Percentiles rank a stretch among this genome's conserved stretches.
Conservation (phyloP, 345 rosid species). For the Clarkia xantiana region DNA sequence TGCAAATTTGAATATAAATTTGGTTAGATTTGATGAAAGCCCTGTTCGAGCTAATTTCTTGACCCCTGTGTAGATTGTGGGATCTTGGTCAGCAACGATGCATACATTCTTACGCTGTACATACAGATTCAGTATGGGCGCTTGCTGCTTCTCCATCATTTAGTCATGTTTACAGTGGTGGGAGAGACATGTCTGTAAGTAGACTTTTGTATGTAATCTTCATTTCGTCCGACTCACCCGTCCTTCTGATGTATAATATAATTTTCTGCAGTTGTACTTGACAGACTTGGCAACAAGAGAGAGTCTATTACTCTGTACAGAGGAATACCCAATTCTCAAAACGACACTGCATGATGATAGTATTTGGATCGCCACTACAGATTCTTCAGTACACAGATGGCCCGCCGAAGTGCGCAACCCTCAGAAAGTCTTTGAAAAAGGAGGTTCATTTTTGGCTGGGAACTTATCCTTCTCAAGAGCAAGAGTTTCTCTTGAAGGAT, state of each 20-base stretch:
- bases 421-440: constrained; percentile 69
- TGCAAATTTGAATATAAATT: no score
- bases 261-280: constrained; percentile 63
- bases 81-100: constrained; percentile 99
- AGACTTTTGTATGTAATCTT: background rate
- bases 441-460: constrained; percentile 96
- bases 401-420: constrained; percentile 82
- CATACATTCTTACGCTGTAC: constrained; percentile 97
- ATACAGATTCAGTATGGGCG: constrained; percentile 99
- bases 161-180: constrained; percentile 97
- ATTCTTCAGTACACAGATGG: constrained; percentile 86
- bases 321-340: constrained; percentile 79
- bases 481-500: constrained; percentile 91
- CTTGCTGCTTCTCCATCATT: constrained; percentile 92
- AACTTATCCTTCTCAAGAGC: constrained; percentile 93
- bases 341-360: constrained; percentile 82
- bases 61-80: constrained; percentile 54
- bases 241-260: background rate
- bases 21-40: no score
- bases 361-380: constrained; percentile 91
- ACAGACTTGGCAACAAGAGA: constrained; percentile 93
- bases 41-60: constrained; percentile 9
- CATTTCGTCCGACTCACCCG: constrained; percentile 8
- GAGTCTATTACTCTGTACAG: constrained; percentile 81
- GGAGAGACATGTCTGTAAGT: constrained; percentile 95